These are phyloP conservation scores for Blepharisma japonicum DNA, from an alignment of 73 alveolate genomes.

Conservation along the genomic window DNA sequence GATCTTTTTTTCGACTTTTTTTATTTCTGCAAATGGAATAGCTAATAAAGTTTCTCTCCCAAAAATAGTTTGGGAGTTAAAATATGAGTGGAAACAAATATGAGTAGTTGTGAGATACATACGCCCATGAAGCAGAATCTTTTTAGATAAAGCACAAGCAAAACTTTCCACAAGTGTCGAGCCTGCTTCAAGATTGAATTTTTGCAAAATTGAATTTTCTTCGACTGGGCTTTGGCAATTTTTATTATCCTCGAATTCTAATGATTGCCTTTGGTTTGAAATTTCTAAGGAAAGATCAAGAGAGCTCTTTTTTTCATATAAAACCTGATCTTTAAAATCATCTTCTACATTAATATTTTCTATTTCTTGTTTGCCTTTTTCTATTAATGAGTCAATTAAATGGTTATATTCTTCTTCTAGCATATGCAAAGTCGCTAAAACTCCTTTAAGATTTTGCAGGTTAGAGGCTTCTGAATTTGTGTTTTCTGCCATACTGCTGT, in stretches of 20 bases:
- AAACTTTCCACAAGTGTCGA: background rate
- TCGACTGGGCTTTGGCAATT: too few relatives aligned
- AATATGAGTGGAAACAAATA: constrained; percentile 14
- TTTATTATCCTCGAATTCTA: too few relatives aligned
- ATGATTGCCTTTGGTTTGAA: too few relatives aligned
- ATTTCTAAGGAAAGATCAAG: too few relatives aligned
- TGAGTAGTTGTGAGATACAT: constrained; percentile 5
- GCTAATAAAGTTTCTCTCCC: constrained; percentile 25
- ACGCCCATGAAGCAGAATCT: constrained; percentile 14
- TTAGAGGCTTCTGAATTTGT: background rate
- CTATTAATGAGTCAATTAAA: background rate
- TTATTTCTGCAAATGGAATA: constrained; percentile 19
- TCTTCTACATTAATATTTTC: background rate
- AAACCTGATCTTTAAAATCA: background rate
- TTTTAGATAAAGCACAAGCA: constrained; percentile 28
- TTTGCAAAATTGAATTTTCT: background rate
- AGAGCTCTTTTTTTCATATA: constrained; percentile 2
- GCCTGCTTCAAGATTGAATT: background rate
- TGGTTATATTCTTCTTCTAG: background rate
- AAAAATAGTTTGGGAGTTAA: constrained; percentile 28
- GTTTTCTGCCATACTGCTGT: constrained; percentile 1
- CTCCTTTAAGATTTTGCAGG: background rate
- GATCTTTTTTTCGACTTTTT: background rate
- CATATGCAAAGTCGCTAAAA: background rate
- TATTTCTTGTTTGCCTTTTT: background rate